These are phyloP conservation scores for Syzygium oleosum DNA, from an alignment of 345 rosid genomes.

Conservation along the genomic window DNA sequence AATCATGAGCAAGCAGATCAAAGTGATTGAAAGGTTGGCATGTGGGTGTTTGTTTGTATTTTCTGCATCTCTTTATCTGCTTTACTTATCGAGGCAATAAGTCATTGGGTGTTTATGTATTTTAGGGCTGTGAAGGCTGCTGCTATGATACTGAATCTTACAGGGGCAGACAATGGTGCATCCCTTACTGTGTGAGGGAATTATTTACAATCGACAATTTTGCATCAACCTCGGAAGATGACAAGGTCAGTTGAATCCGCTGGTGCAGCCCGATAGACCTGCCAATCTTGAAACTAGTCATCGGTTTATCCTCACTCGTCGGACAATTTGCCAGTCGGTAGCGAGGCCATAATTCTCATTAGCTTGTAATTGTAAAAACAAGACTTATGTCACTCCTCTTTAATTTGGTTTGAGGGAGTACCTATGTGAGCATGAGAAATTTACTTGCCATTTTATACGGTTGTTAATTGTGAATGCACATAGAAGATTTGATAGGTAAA, in stretches of 20 bases:
- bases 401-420: not conserved
- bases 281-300: not conserved
- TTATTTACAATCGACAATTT: not conserved
- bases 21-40: not conserved
- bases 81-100: not conserved
- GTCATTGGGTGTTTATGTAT: not conserved
- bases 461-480: not conserved
- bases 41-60: not conserved
- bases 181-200: slow-evolving; percentile 63
- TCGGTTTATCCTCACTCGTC: not conserved
- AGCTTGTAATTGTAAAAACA: not conserved
- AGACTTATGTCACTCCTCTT: not conserved
- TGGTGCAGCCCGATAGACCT: not conserved
- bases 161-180: slow-evolving; percentile 83
- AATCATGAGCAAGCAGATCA: not conserved
- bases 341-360: not conserved
- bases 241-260: not conserved
- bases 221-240: not conserved
- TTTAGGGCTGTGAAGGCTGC: slow-evolving; percentile 88
- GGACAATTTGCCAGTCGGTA: not conserved
- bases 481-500: not conserved
- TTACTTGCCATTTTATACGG: not conserved
- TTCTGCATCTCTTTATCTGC: not conserved
- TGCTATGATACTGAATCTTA: slow-evolving; percentile 71
- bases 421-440: not conserved